Base-by-base conservation (phyloP, 495 filamentous ascomycete species). In the Trichoderma orchidacearum region DNA sequence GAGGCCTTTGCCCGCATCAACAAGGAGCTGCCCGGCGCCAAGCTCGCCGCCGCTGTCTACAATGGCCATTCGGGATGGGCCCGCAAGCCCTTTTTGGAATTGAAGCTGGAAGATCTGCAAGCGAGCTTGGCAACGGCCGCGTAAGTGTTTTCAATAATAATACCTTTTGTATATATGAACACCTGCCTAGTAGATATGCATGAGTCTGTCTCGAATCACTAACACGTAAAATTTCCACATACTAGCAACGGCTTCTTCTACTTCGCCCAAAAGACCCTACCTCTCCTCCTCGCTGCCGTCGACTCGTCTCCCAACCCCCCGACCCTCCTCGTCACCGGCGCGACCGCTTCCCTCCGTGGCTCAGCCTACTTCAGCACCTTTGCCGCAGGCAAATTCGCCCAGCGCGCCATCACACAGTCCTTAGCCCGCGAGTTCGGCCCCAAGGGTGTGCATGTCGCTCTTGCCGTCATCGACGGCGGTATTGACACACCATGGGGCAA, bases 351-450 rank as follows among this genome's bases (percentile, higher is more conserved):
- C 13, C 45, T 95, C 3, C 84, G 84, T 58, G 84, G 86, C 8
- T 87, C 83, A 3, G 81, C 88, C 0, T 73, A 73, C 5, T 89
- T 88, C 70, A 71, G 83, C 3, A 66, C 77, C 18, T 91, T 95
- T 64, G 90, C 89, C 0, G 77, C 82, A 7, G 82, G 83, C 45
- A 96, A 94, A 68, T 94, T 87, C 65, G 90, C 89, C 2, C 68
- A 85, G 35, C 79, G 92, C 28, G 91, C 87, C 0, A 69, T 95
- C 53, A 75, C 79, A 1, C 90, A 94, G 72, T 82, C 77, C 30
- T 75, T 97, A 29, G 90, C 90, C 0, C 78, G 85, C 56, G 92
- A 97, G 68, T 97, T 94, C 66, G 88, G 86, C 0, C 91, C 92
- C 0, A 77, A 90, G 65, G 91, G 92, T 3, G 80, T 97, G 8